Evolutionary conservation across 2,329 filamentous ascomycete species (phyloP), one percentile per base, ranked within the genome.

Genomic region (Chalaropsis ovoidea): DNA sequence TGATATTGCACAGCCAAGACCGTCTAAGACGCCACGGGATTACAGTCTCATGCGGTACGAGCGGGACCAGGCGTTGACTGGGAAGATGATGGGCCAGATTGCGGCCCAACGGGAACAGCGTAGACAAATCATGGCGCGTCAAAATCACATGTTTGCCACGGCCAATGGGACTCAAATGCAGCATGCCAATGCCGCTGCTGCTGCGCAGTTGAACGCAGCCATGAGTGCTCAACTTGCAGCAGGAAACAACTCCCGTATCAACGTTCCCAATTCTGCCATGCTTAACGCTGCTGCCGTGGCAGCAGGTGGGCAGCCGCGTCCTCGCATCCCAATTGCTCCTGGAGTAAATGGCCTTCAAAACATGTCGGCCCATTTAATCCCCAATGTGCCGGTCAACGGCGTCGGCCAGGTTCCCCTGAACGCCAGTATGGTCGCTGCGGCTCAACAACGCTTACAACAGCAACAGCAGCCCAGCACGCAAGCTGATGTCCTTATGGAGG

Each of bases 41-140:
- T 96, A 96, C 73, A 96, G 92, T 72, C 82, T 89, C 63, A 81
- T 96, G 72, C 91, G 94, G 70, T 87, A 88, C 76, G 93, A 97
- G 72, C 85, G 90, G 56, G 93, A 97, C 70, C 81, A 92, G 72
- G 80, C 81, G 69, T 72, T 86, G 66, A 80, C 80, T 22, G 83
- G 17, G 1, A 67, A 86, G 72, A 81, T 82, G 71, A 79, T 86
- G 77, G 77, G 79, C 62, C 77, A 80, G 68, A 79, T 78, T 69
- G 77, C 79, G 63, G 62, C 39, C 3, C 79, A 80, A 69, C 82
- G 87, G 66, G 85, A 88, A 73, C 80, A 88, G 70, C 75, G 76
- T 68, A 77, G 66, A 5, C 65, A 66, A 19, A 49, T 63, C 42
- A 61, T 67, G 45, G 58, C 52, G 8, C 61, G 65, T 11, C 62